A percentile compares a stretch with the other conserved stretches of the same genome.
Evolutionary conservation across 2,329 filamentous ascomycete genomes (phyloP).

Genomic region (Trichoderma sp.): DNA sequence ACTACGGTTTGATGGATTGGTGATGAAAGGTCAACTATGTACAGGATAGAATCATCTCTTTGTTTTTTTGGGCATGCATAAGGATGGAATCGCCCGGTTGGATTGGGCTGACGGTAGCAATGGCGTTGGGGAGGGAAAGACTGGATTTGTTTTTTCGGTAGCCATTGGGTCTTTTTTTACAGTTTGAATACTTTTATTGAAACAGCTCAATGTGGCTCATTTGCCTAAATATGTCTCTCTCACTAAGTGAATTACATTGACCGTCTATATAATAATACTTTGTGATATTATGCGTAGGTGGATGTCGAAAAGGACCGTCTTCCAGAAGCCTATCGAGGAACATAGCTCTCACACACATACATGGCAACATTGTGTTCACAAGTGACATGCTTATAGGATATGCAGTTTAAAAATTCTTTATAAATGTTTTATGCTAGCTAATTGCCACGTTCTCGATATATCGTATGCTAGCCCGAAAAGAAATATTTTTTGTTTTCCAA

Average conservation of each 20-base stretch:
- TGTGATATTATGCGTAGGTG: neutral
- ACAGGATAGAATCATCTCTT: neutral
- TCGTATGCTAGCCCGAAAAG: neutral
- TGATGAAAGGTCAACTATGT: neutral
- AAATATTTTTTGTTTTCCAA: neutral
- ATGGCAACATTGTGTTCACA: neutral
- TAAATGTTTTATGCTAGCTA: neutral
- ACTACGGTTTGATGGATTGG: neutral
- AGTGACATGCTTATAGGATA: neutral
- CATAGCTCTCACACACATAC: neutral
- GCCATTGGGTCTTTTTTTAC: too few relatives aligned
- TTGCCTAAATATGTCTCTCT: neutral
- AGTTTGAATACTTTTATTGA: neutral
- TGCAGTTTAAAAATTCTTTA: neutral
- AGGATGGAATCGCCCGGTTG: neutral
- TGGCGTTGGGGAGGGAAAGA: slow-evolving; percentile 13
- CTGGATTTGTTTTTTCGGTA: neutral
- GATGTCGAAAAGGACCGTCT: neutral
- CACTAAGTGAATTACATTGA: neutral
- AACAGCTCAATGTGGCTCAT: neutral
- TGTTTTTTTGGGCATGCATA: neutral
- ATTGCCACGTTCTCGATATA: neutral
- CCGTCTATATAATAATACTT: neutral
- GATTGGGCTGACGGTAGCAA: slow-evolving; percentile 2
- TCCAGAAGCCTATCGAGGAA: neutral